Percentiles rank a stretch among this genome's conserved stretches.
phyloP scores from a whole-genome alignment of 768 basidiomycete species.

The Suillus fuscotomentosus region DNA sequence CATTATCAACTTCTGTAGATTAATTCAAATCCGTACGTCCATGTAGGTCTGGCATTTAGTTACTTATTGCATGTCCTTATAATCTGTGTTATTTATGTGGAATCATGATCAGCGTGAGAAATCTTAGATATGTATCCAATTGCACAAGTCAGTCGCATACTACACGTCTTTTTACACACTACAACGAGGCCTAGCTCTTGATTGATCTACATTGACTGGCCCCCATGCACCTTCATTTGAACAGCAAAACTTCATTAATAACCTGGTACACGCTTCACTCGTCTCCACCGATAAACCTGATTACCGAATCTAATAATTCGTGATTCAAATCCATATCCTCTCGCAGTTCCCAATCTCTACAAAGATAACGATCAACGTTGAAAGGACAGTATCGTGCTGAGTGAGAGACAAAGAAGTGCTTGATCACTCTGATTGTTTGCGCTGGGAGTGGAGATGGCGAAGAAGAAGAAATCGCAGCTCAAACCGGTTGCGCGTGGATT shows the following conservation, averaged over 20 bases:
- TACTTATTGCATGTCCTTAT: conserved; percentile 24
- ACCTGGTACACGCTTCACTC: background rate
- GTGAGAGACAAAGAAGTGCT: background rate
- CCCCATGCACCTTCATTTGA: conserved; percentile 5
- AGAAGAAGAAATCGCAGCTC: conserved; percentile 83
- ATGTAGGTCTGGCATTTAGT: conserved; percentile 19
- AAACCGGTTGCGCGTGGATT: conserved; percentile 77
- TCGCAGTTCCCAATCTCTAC: background rate
- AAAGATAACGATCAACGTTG: background rate
- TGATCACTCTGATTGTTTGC: background rate
- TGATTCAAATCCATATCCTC: background rate
- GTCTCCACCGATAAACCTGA: background rate
- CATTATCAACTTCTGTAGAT: conserved; percentile 27
- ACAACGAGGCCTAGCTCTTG: conserved; percentile 2
- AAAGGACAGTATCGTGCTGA: background rate
- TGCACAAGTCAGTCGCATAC: background rate
- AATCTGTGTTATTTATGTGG: conserved; percentile 18
- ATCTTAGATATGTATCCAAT: background rate
- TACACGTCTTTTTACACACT: background rate
- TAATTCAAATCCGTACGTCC: conserved; percentile 27
- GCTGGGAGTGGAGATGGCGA: conserved; percentile 49
- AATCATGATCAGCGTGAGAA: conserved; percentile 1
- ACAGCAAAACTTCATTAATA: conserved; percentile 1
- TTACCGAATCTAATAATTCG: background rate
- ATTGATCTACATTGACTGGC: conserved; percentile 1